These are phyloP conservation scores for Marchantia paleacea DNA, from an alignment of 225 moss, liverwort and hornwort species.

Conservation along the genomic window DNA sequence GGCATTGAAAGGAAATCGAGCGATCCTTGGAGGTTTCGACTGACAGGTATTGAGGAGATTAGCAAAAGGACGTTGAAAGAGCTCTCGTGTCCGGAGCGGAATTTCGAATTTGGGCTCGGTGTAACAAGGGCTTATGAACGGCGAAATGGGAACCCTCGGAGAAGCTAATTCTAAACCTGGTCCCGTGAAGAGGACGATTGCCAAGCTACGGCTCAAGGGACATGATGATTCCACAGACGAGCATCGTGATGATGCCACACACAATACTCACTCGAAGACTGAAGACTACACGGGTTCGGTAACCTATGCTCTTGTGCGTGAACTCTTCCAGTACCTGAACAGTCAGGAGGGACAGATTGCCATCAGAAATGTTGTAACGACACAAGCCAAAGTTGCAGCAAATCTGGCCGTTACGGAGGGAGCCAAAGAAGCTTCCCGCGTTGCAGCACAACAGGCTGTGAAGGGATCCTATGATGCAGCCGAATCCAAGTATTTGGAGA, in stretches of 20 bases:
- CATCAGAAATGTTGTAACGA: neutral
- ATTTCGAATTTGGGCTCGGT: neutral
- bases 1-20: too few relatives aligned
- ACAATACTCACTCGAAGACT: neutral
- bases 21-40: neutral
- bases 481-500: conserved; percentile 3
- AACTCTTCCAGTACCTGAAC: conserved; percentile 10
- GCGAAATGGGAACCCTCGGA: neutral
- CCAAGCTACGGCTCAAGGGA: conserved; percentile 9
- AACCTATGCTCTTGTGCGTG: conserved; percentile 4
- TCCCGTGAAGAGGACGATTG: conserved; percentile 14
- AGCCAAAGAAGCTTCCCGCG: conserved; percentile 12
- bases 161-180: neutral
- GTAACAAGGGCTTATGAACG: neutral
- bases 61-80: neutral
- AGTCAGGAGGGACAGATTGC: neutral
- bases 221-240: neutral
- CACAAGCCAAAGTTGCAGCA: conserved; percentile 6
- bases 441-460: neutral
- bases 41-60: neutral
- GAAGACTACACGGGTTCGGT: conserved; percentile 17
- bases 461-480: conserved; percentile 18
- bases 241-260: neutral
- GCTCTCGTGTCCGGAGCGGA: neutral
- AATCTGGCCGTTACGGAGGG: neutral